phyloP scores from a whole-genome alignment of 306 rosid genomes.

The Rosa persica region DNA sequence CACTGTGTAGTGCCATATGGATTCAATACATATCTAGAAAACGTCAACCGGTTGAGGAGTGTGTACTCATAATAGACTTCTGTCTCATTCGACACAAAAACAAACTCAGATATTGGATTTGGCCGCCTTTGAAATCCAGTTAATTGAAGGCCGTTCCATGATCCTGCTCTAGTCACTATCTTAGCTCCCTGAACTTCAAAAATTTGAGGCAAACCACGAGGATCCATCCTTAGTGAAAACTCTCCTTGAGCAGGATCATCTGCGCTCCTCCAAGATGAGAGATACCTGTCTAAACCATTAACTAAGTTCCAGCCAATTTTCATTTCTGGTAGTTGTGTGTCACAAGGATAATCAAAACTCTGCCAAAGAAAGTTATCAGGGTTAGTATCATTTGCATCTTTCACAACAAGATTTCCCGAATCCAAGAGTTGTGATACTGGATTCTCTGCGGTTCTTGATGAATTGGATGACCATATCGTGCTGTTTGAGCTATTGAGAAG shows the following conservation, averaged over 20 bases:
- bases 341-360: slow-evolving; percentile 37
- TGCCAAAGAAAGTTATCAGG: slow-evolving; percentile 31
- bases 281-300: slow-evolving; percentile 24
- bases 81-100: slow-evolving; percentile 30
- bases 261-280: slow-evolving; percentile 38
- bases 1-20: slow-evolving; percentile 15
- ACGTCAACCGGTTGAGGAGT: slow-evolving; percentile 25
- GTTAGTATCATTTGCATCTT: slow-evolving; percentile 8
- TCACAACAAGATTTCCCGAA: slow-evolving; percentile 39
- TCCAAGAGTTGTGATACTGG: slow-evolving; percentile 24
- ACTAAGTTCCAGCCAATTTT: slow-evolving; percentile 40
- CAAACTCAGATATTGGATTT: slow-evolving; percentile 27
- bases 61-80: slow-evolving; percentile 36
- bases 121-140: slow-evolving; percentile 12
- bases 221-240: slow-evolving; percentile 16
- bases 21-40: slow-evolving; percentile 44
- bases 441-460: slow-evolving; percentile 23
- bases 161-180: slow-evolving; percentile 4
- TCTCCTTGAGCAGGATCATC: slow-evolving; percentile 52
- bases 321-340: slow-evolving; percentile 20
- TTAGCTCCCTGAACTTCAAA: slow-evolving; percentile 34
- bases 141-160: background rate
- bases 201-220: slow-evolving; percentile 21
- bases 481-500: slow-evolving; percentile 21
- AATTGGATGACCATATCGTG: slow-evolving; percentile 40